phyloP scores from a whole-genome alignment of 2,329 filamentous ascomycete genomes.

The Neopestalotiopsis sp. region DNA sequence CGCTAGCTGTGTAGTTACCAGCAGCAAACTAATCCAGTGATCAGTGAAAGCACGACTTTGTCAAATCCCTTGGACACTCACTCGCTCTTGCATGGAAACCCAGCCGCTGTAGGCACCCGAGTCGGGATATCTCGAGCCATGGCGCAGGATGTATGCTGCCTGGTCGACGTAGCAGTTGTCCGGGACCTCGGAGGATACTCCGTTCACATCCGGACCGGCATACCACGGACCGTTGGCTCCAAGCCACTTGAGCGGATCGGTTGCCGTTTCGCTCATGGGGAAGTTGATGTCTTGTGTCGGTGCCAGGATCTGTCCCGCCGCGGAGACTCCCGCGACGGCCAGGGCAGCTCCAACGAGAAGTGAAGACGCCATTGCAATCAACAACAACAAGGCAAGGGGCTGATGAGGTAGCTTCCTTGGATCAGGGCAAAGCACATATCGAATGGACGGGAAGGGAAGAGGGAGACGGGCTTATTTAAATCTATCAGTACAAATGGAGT shows the following conservation, averaged over 20 bases:
- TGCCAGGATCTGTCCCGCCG: slow-evolving; percentile 27
- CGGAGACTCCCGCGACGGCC: slow-evolving; percentile 20
- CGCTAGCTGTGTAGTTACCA: slow-evolving; percentile 56
- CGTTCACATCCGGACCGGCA: slow-evolving; percentile 59
- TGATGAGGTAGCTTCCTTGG: neutral
- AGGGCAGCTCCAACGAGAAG: slow-evolving; percentile 18
- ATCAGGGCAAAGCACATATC: neutral
- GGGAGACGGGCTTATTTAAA: too few species aligned
- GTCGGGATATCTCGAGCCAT: slow-evolving; percentile 69
- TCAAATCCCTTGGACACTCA: slow-evolving; percentile 29
- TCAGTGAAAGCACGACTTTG: neutral
- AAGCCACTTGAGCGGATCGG: slow-evolving; percentile 50
- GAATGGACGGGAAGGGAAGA: neutral
- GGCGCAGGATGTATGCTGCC: slow-evolving; percentile 63
- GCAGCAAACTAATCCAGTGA: slow-evolving; percentile 50
- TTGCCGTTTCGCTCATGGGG: slow-evolving; percentile 36
- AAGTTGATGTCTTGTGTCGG: slow-evolving; percentile 38
- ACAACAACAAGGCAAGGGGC: neutral
- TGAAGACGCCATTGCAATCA: slow-evolving; percentile 26
- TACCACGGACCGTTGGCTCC: slow-evolving; percentile 60
- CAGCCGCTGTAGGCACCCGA: slow-evolving; percentile 63
- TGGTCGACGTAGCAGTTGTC: slow-evolving; percentile 63
- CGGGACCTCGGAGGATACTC: slow-evolving; percentile 58
- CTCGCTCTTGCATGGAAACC: slow-evolving; percentile 50
- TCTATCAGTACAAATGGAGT: neutral